A percentile compares a stretch with the other conserved stretches of the same genome.
These are phyloP conservation scores for Skeletonema menzelii DNA, from an alignment of 108 stramenopile genomes.

Conservation along the genomic window DNA sequence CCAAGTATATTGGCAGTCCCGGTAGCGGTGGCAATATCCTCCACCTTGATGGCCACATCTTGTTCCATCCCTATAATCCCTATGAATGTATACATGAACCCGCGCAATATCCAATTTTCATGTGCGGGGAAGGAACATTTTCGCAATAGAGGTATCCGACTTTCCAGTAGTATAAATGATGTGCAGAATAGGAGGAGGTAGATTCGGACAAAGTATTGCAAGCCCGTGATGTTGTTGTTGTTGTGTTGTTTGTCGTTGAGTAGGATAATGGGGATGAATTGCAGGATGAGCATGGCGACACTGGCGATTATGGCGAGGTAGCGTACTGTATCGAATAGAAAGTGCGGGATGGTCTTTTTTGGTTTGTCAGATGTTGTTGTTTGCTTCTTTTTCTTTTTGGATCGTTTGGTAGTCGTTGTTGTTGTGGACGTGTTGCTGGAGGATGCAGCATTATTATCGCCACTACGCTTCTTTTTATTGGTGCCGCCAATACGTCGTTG, in stretches of 20 bases:
- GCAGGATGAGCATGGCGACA: slow-evolving; percentile 33
- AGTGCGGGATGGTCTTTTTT: slow-evolving; percentile 13
- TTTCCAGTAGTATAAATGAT: slow-evolving; percentile 65
- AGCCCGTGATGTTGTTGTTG: slow-evolving; percentile 21
- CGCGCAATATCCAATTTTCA: slow-evolving; percentile 53
- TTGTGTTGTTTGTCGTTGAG: not conserved
- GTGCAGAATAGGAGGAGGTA: slow-evolving; percentile 69
- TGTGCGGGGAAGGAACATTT: slow-evolving; percentile 30
- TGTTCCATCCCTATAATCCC: slow-evolving; percentile 78
- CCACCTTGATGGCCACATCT: slow-evolving; percentile 58
- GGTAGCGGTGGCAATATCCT: slow-evolving; percentile 36
- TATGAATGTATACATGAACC: slow-evolving; percentile 81
- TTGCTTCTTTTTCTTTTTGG: slow-evolving; percentile 15
- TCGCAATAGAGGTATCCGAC: slow-evolving; percentile 49
- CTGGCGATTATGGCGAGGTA: slow-evolving; percentile 25
- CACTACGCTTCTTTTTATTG: not conserved
- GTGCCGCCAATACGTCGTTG: no score
- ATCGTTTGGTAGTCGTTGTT: not conserved
- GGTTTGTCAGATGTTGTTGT: slow-evolving; percentile 14
- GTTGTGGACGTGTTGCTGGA: no score
- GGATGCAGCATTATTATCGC: slow-evolving; percentile 5
- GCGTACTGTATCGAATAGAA: slow-evolving; percentile 27
- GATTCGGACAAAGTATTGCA: slow-evolving; percentile 36
- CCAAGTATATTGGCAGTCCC: slow-evolving; percentile 35
- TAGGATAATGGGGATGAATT: slow-evolving; percentile 26